Evolutionary conservation across 2,329 filamentous ascomycete genomes (phyloP), one percentile per base, ranked within the genome.

Genomic region (Ceratocystis smalleyi): DNA sequence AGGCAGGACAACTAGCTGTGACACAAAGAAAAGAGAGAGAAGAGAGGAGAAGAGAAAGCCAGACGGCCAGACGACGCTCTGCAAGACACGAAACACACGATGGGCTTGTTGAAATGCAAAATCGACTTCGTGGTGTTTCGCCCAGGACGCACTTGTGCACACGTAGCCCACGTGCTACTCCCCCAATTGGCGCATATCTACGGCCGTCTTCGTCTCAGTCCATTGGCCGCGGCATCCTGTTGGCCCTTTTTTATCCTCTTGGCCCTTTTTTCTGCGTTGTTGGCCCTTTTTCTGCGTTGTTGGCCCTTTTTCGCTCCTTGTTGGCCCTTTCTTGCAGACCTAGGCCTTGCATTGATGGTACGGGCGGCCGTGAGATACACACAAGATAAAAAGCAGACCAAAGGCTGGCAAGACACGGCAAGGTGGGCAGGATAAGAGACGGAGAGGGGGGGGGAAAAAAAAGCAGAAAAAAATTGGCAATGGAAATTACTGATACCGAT

Each of bases 161-260:
- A 10, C 22, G 22, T 30, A 32, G 12, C 51, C n/a, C n/a, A 30
- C 22, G 51, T 27, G 17, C 15, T 30, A 7, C n/a, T 27, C 27
- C 24, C 51, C 6, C 51, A 17, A 47, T 61, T 19, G 10, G 30
- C 40, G 22, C 43, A 32, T 24, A 5, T n/a, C n/a, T 40, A 32
- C 6, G 3, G 15, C 51, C 51, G 51, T n/a, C 35, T 40, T 40
- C 35, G 35, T 40, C 35, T 40, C 35, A 15, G 24, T 27, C 8
- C 22, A n/a, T 55, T 55, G 51, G 24, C 51, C 51, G 51, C 51
- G 51, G 51, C 51, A 55, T 55, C 51, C 51, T 40, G 35, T 40
- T 40, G 35, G 35, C 35, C 35, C 35, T 40, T 40, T 40, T 40
- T 54, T 27, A 22, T n/a, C 49, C 24, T 27, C 49, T 54, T 54